Conservation (phyloP, 805 yeast species). For the Saturnispora saitoi region DNA sequence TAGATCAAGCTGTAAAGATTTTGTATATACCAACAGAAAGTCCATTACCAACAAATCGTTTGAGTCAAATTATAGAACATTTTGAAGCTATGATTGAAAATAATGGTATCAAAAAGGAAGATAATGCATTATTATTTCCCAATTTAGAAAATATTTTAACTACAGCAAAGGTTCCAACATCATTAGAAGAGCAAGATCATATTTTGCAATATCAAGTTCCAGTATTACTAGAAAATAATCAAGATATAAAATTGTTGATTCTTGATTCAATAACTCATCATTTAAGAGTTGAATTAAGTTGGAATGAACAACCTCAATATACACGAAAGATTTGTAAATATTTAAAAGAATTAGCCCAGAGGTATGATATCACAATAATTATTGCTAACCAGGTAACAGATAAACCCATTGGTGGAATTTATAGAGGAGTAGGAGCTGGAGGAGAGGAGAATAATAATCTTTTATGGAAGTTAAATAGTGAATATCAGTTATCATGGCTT, state of each 20-base stretch:
- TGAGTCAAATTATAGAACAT: constrained; percentile 36
- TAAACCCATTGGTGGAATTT: constrained; percentile 32
- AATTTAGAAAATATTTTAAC: constrained; percentile 28
- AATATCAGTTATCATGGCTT: constrained; percentile 63
- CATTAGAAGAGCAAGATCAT: constrained; percentile 67
- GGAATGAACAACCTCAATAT: constrained; percentile 36
- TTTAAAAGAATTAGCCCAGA: constrained; percentile 40
- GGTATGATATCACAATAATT: constrained; percentile 49
- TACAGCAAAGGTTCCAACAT: constrained; percentile 28
- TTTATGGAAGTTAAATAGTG: constrained; percentile 35
- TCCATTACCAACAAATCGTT: constrained; percentile 55
- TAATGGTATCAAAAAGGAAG: constrained; percentile 22
- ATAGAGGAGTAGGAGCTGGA: constrained; percentile 4
- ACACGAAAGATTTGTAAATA: constrained; percentile 36
- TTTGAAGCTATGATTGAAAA: constrained; percentile 26
- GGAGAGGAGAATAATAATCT: constrained; percentile 18
- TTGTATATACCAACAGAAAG: constrained; percentile 79
- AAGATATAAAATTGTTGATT: constrained; percentile 46
- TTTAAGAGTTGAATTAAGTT: constrained; percentile 51
- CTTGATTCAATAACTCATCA: constrained; percentile 84
- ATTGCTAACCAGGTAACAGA: constrained; percentile 79
- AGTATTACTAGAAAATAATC: constrained; percentile 33
- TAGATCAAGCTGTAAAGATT: constrained; percentile 26
- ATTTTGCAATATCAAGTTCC: constrained; percentile 65
- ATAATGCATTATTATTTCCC: constrained; percentile 23